Evolutionary conservation across 2,329 filamentous ascomycete species (phyloP), one percentile per base, ranked within the genome.

Genomic region (Curvularia lunata): DNA sequence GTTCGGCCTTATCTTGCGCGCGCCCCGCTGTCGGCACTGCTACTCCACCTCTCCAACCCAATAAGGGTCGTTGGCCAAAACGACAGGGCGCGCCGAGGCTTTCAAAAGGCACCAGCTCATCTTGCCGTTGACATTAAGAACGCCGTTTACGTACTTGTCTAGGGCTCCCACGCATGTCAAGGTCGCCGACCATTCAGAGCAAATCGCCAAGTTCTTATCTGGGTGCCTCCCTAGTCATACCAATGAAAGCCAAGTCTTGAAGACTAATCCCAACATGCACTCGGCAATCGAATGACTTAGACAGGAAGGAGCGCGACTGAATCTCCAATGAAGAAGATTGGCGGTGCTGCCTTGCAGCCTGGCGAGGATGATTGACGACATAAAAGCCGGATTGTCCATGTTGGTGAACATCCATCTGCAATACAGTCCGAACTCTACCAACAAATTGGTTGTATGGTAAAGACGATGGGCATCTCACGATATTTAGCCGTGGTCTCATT

Each of bases 401-500:
- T 9, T 16, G 7, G 8, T 12, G 16, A 5, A 13, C 2, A 23
- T 32, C 9, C 10, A 28, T 28, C 10, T 27, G 25, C 32, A 32
- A 41, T 41, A 13, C 32, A 32, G 16, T n/a, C 18, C 27, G n/a
- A 10, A 5, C 5, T 48, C 28, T 18, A 34, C 4, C 18, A 5
- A 37, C 23, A 27, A 18, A 37, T n/a, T 0, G 12, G 21, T 12
- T 1, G 7, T 6, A 13, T 27, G 4, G 21, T 23, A 23, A n/a
- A 10, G 16, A 48, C 46, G 13, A 70, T 70, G 68, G 48, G 54
- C 6, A 46, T 63, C 30, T 37, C 48, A 2, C 27, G 43, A 16
- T 50, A 38, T 3, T 12, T 64, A 8, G 51, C 56, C 25, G 16
- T 62, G 12, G 54, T 53, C 21, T 45, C 59, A 3, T 37, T 63